Percentiles rank a stretch among this genome's conserved stretches.
Conservation (phyloP, 768 basidiomycete genomes). For the Austroboletus eburneus region DNA sequence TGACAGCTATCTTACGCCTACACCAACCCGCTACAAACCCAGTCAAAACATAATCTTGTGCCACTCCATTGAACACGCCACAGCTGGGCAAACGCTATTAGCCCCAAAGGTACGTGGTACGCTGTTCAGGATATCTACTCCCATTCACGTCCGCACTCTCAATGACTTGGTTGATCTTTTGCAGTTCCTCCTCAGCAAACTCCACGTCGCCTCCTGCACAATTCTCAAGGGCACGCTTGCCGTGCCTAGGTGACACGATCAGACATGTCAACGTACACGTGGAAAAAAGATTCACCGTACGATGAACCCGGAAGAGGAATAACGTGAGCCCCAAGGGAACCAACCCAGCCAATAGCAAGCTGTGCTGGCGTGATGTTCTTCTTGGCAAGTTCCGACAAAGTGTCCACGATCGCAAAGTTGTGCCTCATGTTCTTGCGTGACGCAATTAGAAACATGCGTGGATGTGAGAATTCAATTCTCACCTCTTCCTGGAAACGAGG, state of each 20-base stretch:
- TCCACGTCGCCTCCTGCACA: conserved; percentile 40
- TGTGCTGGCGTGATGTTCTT: conserved; percentile 41
- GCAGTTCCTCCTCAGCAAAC: conserved; percentile 38
- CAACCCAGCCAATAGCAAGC: conserved; percentile 47
- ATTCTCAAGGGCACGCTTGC: conserved; percentile 43
- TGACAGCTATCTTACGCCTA: no score
- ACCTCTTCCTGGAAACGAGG: conserved; percentile 46
- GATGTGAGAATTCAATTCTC: not conserved
- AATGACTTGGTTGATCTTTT: conserved; percentile 37
- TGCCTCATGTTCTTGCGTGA: conserved; percentile 37
- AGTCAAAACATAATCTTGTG: no score
- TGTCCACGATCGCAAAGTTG: conserved; percentile 43
- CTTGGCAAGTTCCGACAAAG: conserved; percentile 38
- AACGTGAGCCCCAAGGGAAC: conserved; percentile 36
- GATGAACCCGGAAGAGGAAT: conserved; percentile 50
- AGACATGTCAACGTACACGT: conserved; percentile 2
- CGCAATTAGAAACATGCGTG: no score
- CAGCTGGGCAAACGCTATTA: no score
- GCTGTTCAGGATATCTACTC: conserved; percentile 39
- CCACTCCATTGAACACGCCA: no score
- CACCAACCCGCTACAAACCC: no score
- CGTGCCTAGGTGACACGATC: conserved; percentile 20
- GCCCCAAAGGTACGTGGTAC: no score
- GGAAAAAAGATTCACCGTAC: conserved; percentile 24
- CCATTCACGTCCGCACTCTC: conserved; percentile 37